Evolutionary conservation across 1,284 basidiomycete genomes (phyloP).

Genomic region (Peniophora sp.): DNA sequence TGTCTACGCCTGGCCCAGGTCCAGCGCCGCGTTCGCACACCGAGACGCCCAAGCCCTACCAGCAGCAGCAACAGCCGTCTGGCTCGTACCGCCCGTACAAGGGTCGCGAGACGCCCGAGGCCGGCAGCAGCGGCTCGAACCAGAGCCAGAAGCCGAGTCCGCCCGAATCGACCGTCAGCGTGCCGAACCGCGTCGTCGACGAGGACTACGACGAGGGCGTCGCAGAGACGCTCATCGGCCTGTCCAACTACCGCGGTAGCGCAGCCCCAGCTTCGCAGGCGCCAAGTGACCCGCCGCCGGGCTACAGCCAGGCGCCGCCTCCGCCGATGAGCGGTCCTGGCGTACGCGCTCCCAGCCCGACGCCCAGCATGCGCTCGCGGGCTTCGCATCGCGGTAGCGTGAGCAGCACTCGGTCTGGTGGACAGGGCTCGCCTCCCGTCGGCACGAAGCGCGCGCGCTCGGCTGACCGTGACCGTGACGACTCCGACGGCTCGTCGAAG

Average conservation of each 20-base stretch:
- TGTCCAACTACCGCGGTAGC: slow-evolving; percentile 32
- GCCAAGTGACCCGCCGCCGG: slow-evolving; percentile 15
- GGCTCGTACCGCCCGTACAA: slow-evolving; percentile 28
- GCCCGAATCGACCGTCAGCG: slow-evolving; percentile 46
- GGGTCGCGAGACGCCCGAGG: slow-evolving; percentile 42
- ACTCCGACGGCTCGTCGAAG: slow-evolving; percentile 43
- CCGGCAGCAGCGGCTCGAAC: slow-evolving; percentile 49
- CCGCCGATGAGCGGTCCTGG: slow-evolving; percentile 17
- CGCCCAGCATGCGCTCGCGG: slow-evolving; percentile 24
- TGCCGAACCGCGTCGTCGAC: slow-evolving; percentile 60
- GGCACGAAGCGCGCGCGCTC: slow-evolving; percentile 55
- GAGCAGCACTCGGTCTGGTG: slow-evolving; percentile 16
- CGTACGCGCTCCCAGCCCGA: slow-evolving; percentile 41
- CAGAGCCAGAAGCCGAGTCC: slow-evolving; percentile 57
- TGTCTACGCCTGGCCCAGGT: slow-evolving; percentile 6
- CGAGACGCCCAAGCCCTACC: slow-evolving; percentile 22
- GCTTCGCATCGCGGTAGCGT: slow-evolving; percentile 17
- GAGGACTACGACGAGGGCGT: slow-evolving; percentile 80
- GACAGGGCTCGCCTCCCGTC: slow-evolving; percentile 19
- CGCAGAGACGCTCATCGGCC: slow-evolving; percentile 61
- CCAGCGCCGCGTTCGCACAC: slow-evolving; percentile 9
- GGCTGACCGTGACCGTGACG: slow-evolving; percentile 38
- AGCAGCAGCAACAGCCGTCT: slow-evolving; percentile 15
- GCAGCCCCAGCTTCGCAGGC: neutral
- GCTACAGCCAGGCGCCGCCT: slow-evolving; percentile 33